A percentile compares a stretch with the other conserved stretches of the same genome.
Conservation (phyloP, 352 stramenopile species). For the Globisporangium nunn region DNA sequence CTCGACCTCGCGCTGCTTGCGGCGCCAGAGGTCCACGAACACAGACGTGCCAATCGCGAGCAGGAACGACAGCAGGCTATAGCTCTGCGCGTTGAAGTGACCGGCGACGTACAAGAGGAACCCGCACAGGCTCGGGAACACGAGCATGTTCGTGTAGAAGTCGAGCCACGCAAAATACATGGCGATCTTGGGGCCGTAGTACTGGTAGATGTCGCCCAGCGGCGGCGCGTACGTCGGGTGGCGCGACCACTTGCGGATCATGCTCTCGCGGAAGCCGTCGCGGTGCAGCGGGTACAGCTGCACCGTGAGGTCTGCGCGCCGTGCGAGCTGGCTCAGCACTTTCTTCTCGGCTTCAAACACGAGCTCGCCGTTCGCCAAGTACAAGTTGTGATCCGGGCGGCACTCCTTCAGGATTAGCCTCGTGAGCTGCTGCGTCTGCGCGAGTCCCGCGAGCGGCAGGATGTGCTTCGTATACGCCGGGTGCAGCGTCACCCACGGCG, state of each 20-base stretch:
- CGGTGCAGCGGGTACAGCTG: slow-evolving; percentile 53
- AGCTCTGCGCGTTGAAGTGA: slow-evolving; percentile 41
- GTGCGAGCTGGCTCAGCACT: slow-evolving; percentile 30
- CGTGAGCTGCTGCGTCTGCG: slow-evolving; percentile 52
- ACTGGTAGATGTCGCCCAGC: slow-evolving; percentile 83
- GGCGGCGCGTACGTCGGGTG: slow-evolving; percentile 33
- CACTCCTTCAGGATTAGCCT: slow-evolving; percentile 41
- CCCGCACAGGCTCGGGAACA: slow-evolving; percentile 70
- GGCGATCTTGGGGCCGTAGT: slow-evolving; percentile 89
- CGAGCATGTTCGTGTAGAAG: slow-evolving; percentile 91
- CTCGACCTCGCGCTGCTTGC: slow-evolving; percentile 79
- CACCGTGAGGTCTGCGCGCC: slow-evolving; percentile 16
- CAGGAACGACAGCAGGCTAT: slow-evolving; percentile 72
- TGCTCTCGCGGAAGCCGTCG: slow-evolving; percentile 34
- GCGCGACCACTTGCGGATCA: slow-evolving; percentile 38
- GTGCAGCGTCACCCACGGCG: slow-evolving; percentile 38
- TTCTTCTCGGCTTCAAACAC: slow-evolving; percentile 33
- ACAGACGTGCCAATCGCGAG: slow-evolving; percentile 83
- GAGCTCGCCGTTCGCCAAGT: slow-evolving; percentile 16
- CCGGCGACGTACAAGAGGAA: slow-evolving; percentile 65
- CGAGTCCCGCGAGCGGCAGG: slow-evolving; percentile 30
- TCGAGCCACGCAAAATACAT: slow-evolving; percentile 91
- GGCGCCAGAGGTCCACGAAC: slow-evolving; percentile 87
- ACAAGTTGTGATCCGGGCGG: slow-evolving; percentile 31
- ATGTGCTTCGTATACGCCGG: slow-evolving; percentile 37